Base-by-base conservation (phyloP, 768 basidiomycete genomes). In the Naganishia vishniacii region DNA sequence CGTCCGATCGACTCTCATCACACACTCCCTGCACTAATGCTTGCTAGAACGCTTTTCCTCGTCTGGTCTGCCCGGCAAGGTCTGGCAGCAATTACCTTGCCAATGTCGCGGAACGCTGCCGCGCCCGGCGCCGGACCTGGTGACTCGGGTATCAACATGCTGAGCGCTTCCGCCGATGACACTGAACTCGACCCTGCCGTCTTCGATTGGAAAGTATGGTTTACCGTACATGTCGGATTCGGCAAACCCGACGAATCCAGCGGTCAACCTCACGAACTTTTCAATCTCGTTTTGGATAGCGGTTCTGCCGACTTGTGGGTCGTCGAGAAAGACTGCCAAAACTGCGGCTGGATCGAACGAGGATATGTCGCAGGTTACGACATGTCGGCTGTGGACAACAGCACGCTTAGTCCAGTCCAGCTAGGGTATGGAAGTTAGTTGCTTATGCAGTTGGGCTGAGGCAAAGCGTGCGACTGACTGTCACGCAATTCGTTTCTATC, bases 201-300 rank as follows among this genome's bases (percentile, higher is more conserved):
- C 9, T 37, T 23, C 34, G 53, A 56, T 40, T 20, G 31, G 23
- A 37, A n/a, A 31, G 40, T 18, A 15, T 56, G 53, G 53, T 40
- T 56, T 25, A 56, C 53, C 20, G 37, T 56, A 34, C 23, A 56
- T 40, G 53, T 56, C 23, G 37, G 20, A 5, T 56, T 56, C 23
- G 53, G 53, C 9, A 25, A 6, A 9, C 25, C 47, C n/a, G n/a
- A n/a, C n/a, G n/a, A n/a, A 12, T 12, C 47, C 47, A 20, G 28
- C 25, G 20, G 28, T 15, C 34, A 26, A 16, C 31, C 53, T 56
- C 31, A 13, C 28, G 34, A 20, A 23, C 23, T 37, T 9, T 34
- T 40, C 23, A 56, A 32, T 8, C 53, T 56, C 4, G n/a, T 56
- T 25, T 34, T 56, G 1, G 53, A 56, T 56, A 23, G 34, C 20